Base-by-base conservation (phyloP, 176 grass and related monocot species). In the Carex kokanica region DNA sequence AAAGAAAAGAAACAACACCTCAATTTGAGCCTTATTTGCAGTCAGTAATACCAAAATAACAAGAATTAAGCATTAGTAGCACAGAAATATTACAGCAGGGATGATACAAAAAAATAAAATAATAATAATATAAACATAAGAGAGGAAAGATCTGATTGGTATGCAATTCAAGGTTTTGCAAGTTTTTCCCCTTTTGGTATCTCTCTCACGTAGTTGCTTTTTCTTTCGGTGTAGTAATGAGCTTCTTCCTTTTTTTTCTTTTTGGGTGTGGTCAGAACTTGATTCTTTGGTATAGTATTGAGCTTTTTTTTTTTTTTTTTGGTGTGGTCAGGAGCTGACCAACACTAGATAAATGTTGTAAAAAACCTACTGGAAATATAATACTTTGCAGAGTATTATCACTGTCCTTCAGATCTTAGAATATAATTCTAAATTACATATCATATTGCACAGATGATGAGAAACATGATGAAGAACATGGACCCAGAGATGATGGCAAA, bases 401-500 rank as follows among this genome's bases (percentile, higher is more conserved):
- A 52, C 5, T 54, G 51, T 18, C 24, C 51, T 78, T 56, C 14
- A 55, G 29, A 31, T 56, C 1, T 15, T 74, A 74, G 9, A 3
- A 25, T 74, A 51, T 18, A 55, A 34, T 78, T 34, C 24, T 56
- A 34, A 78, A 56, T 55, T 78, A 32, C 14, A 55, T 55, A 56
- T 56, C 13, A 56, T 15, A 83, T 84, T 80, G 54, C 24, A 64
- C 88, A 99, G 97, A 99, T 99, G 97, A 86, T 95, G 87, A 2
- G 91, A 89, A 86, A 85, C 58, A 92, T 99, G 97, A 96, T 99
- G 89, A 95, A 90, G 88, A 99, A 89, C 81, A 96, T 99, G 89
- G 93, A 64, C 78, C 97, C 97, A 25, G 97, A 99, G 67, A 95
- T 93, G 91, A 99, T 99, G 97, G 91, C 86, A 84, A 95, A 92